Evolutionary conservation across 139 green algal species (phyloP), one percentile per base, ranked within the genome.

Genomic region (Marvania coccoides): DNA sequence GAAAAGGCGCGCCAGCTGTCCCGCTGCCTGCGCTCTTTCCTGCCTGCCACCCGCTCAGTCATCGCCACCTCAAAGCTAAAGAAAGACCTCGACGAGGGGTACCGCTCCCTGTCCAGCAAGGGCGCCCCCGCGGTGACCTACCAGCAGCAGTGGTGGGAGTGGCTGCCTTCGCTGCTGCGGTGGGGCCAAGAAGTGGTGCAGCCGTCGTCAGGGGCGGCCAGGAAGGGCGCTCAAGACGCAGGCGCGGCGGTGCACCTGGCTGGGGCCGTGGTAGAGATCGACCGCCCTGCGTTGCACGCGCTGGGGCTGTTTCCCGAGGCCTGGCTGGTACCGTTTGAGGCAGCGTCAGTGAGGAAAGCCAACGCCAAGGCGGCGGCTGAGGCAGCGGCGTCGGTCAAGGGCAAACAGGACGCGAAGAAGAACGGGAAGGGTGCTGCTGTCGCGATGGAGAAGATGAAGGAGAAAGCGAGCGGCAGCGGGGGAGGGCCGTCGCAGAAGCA

Each of bases 281-380:
- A 64, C 24, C 26, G 57, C 24, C 37, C 30, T 30, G 5, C 24
- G 0, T 58, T 64, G 26, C 57, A 53, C 48, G n/a, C 7, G 12
- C 33, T 64, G n/a, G 57, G 57, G 26, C 24, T 64, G 23, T 64
- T 56, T 64, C 57, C 57, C 34, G 57, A 64, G 29, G 29, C 19
- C 2, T 64, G 57, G 57, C 15, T 14, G 23, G 12, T 23, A 33
- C 57, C 57, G 31, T 55, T 64, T 51, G 19, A 51, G 19, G 19
- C 19, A 19, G 19, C 42, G 42, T 19, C 42, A 19, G 42, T 51
- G 42, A 51, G 19, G 42, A 51, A 51, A 19, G 42, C 42, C 42
- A 51, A 51, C 19, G 42, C 42, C 19, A 51, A 19, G 19, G 42
- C 19, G 42, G 19, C 19, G 19, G 42, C 42, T 51, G 42, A 51